Conservation (phyloP, 352 stramenopile genomes). For the Achlya hypogyna region DNA sequence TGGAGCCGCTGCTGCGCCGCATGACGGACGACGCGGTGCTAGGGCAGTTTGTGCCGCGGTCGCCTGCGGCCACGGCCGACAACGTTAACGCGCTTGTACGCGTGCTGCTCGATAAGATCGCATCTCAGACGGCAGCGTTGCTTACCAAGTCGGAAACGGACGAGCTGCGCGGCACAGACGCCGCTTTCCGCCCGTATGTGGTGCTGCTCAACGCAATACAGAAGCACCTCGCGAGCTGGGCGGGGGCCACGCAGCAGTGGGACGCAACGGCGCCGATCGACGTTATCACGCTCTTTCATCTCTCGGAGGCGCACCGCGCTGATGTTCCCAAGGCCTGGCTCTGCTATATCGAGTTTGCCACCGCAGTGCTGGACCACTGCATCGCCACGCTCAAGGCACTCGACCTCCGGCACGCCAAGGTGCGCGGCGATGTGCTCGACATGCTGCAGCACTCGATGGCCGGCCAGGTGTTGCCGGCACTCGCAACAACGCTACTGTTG, state of each 20-base stretch:
- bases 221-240: conserved; percentile 66
- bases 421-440: conserved; percentile 20
- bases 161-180: not conserved
- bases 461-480: conserved; percentile 39
- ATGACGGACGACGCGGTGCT: conserved; percentile 58
- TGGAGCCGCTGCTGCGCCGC: conserved; percentile 47
- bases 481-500: conserved; percentile 45
- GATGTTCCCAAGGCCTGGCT: conserved; percentile 32
- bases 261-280: conserved; percentile 15
- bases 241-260: conserved; percentile 26
- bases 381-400: conserved; percentile 21
- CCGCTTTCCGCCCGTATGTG: conserved; percentile 23
- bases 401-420: conserved; percentile 14
- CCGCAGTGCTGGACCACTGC: conserved; percentile 20
- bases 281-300: conserved; percentile 25
- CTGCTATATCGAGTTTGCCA: conserved; percentile 39
- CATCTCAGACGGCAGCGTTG: not conserved
- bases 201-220: conserved; percentile 31
- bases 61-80: not conserved
- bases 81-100: not conserved
- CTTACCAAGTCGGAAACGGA: conserved; percentile 9
- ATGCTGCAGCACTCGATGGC: conserved; percentile 38
- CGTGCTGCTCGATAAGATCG: conserved; percentile 4
- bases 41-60: conserved; percentile 31
- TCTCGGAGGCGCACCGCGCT: conserved; percentile 25